phyloP scores from a whole-genome alignment of 768 basidiomycete species.

The Podaxis pistillaris region DNA sequence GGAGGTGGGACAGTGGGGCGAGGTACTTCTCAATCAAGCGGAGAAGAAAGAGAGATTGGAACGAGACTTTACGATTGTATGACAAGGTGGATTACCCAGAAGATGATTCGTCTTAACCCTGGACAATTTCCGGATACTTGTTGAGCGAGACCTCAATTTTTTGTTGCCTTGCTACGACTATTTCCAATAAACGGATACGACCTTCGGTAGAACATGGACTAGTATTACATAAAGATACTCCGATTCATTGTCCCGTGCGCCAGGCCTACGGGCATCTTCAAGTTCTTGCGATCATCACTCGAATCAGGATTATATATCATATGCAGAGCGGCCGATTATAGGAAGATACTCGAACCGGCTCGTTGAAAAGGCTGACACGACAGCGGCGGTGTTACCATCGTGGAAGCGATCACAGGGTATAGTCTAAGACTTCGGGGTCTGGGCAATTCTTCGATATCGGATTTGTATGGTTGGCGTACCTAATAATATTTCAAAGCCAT shows the following conservation, averaged over 20 bases:
- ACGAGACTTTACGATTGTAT: slow-evolving; percentile 78
- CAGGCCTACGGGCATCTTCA: background rate
- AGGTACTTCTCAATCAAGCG: slow-evolving; percentile 80
- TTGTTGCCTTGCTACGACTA: background rate
- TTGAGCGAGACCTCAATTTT: background rate
- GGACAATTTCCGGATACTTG: background rate
- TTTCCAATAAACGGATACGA: background rate
- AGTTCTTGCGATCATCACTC: background rate
- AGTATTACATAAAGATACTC: background rate
- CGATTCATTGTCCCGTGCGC: background rate
- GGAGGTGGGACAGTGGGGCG: slow-evolving; percentile 66
- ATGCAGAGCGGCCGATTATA: background rate
- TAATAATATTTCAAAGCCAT: background rate
- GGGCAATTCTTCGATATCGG: background rate
- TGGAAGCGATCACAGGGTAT: background rate
- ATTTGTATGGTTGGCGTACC: background rate
- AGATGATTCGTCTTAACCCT: slow-evolving; percentile 33
- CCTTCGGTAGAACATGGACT: background rate
- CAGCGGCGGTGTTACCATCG: background rate
- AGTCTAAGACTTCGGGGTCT: background rate
- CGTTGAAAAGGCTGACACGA: background rate
- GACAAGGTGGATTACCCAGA: slow-evolving; percentile 82
- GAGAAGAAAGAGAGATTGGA: slow-evolving; percentile 86
- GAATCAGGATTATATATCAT: background rate
- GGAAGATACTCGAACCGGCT: background rate